Conservation (phyloP, 1,284 basidiomycete species). For the Malassezia yamatoensis region DNA sequence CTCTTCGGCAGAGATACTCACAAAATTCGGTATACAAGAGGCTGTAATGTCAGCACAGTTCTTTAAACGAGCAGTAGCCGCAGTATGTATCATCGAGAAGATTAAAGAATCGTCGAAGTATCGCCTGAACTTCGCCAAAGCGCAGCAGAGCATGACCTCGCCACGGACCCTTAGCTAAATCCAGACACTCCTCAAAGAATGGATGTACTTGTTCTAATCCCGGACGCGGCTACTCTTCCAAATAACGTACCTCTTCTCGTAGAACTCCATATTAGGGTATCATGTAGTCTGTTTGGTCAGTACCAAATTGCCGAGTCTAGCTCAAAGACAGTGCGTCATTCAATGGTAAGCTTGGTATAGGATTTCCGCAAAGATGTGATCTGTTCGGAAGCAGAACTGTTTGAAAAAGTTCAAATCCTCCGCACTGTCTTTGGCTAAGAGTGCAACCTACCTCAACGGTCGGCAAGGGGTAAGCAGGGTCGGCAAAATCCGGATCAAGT, state of each 20-base stretch:
- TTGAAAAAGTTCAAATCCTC: conserved; percentile 13
- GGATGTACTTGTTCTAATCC: conserved; percentile 21
- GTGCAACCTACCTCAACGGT: background rate
- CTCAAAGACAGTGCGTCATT: conserved; percentile 11
- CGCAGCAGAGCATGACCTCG: conserved; percentile 15
- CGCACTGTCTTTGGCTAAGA: background rate
- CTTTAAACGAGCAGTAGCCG: background rate
- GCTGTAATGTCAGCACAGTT: background rate
- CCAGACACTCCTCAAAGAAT: conserved; percentile 17
- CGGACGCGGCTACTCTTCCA: conserved; percentile 6
- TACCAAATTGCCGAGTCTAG: background rate
- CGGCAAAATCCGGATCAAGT: conserved; percentile 6
- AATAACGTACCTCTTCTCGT: no score
- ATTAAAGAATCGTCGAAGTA: conserved; percentile 14
- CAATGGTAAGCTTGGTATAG: conserved; percentile 20
- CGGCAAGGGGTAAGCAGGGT: conserved; percentile 9
- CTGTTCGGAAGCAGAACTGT: conserved; percentile 21
- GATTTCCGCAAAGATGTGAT: conserved; percentile 13
- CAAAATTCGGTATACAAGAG: background rate
- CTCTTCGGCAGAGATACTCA: background rate
- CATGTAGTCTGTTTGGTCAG: background rate
- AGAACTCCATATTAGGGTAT: no score
- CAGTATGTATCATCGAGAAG: conserved; percentile 16
- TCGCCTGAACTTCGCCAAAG: background rate
- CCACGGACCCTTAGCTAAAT: conserved; percentile 1